phyloP scores from a whole-genome alignment of 1,139 yeast genomes.

The Candida tropicalis region DNA sequence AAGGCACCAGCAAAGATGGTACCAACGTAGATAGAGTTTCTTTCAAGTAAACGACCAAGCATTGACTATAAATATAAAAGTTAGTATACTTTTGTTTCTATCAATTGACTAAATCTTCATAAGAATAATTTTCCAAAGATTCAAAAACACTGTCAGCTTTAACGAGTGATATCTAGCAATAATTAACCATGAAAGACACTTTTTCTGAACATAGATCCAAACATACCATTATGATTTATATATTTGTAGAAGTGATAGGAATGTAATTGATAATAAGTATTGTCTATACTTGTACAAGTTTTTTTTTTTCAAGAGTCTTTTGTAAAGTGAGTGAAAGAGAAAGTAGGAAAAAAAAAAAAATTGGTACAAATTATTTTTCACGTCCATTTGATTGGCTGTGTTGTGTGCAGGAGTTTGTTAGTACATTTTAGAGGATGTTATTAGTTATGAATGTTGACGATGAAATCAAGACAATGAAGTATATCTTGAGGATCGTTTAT shows the following conservation, averaged over 20 bases:
- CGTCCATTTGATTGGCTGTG: slow-evolving; percentile 17
- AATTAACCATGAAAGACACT: no score
- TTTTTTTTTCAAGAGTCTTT: slow-evolving; percentile 5
- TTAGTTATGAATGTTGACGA: no score
- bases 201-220: no score
- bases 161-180: no score
- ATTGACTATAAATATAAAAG: slow-evolving; percentile 19
- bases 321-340: not conserved
- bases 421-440: not conserved
- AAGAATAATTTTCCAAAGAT: no score
- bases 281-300: not conserved
- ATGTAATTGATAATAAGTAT: not conserved
- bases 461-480: no score
- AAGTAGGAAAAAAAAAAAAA: no score
- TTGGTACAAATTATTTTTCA: slow-evolving; percentile 12
- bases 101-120: no score
- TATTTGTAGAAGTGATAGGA: not conserved
- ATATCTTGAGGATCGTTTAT: no score
- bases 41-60: slow-evolving; percentile 69
- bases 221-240: slow-evolving; percentile 2
- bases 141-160: no score
- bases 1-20: slow-evolving; percentile 86
- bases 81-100: slow-evolving; percentile 15
- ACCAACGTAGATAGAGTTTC: slow-evolving; percentile 91
- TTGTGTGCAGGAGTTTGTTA: slow-evolving; percentile 6